Percentiles rank a stretch among this genome's conserved stretches.
phyloP scores from a whole-genome alignment of 2,329 filamentous ascomycete species.

The Hymenoscyphus linearis region DNA sequence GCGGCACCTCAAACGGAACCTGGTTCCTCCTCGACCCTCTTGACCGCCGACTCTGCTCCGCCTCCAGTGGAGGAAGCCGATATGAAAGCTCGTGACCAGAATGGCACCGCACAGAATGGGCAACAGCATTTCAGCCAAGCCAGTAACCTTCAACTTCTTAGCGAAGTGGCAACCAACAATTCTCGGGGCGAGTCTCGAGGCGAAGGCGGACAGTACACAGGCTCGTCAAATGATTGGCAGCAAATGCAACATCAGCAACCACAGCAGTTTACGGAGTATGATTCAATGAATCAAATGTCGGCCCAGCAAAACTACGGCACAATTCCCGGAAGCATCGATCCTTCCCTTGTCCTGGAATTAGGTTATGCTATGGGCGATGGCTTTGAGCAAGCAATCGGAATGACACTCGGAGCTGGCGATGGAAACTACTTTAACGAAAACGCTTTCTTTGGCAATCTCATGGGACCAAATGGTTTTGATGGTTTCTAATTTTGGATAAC shows the following conservation, averaged over 20 bases:
- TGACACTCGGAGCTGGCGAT: conserved; percentile 30
- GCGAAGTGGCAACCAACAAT: conserved; percentile 37
- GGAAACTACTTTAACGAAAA: conserved; percentile 30
- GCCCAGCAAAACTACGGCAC: conserved; percentile 13
- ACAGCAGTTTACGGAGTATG: conserved; percentile 15
- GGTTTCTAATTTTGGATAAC: conserved; percentile 5
- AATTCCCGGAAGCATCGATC: conserved; percentile 26
- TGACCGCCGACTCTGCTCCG: conserved; percentile 2
- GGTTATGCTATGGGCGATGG: conserved; percentile 29
- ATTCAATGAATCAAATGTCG: conserved; percentile 17
- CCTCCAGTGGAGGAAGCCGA: conserved; percentile 3
- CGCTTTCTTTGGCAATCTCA: conserved; percentile 26
- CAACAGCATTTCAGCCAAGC: conserved; percentile 28
- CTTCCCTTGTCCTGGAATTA: conserved; percentile 26
- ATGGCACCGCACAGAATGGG: conserved; percentile 15
- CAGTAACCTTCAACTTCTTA: conserved; percentile 36
- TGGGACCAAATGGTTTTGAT: conserved; percentile 23
- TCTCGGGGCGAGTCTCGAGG: conserved; percentile 25
- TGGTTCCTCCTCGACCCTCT: conserved; percentile 2
- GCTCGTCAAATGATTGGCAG: conserved; percentile 22
- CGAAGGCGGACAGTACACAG: conserved; percentile 21
- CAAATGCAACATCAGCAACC: conserved; percentile 9
- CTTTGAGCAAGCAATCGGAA: conserved; percentile 32
- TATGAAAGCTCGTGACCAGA: conserved; percentile 7
- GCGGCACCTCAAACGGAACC: neutral